Percentiles rank a stretch among this genome's conserved stretches.
Evolutionary conservation across 2,329 filamentous ascomycete species (phyloP).

Genomic region (Verticillium dahliae): DNA sequence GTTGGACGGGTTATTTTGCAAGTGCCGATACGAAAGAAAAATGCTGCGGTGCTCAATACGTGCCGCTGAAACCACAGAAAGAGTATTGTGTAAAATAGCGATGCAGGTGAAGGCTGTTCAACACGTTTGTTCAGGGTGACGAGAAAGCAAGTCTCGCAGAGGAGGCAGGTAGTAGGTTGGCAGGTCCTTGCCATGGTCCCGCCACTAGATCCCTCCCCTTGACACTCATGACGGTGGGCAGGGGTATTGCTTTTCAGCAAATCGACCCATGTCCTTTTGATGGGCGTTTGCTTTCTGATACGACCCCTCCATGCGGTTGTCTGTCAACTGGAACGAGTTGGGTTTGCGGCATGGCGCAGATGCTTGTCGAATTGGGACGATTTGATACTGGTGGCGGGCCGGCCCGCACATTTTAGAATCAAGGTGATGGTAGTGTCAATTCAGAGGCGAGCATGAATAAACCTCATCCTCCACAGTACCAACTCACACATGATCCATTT

Average conservation of each 20-base stretch:
- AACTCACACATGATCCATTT: not conserved
- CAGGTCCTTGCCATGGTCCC: not conserved
- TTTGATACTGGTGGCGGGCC: not conserved
- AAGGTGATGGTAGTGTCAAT: not conserved
- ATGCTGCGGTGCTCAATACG: too few relatives aligned
- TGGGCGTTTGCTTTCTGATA: not conserved
- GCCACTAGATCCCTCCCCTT: not conserved
- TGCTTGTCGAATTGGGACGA: not conserved
- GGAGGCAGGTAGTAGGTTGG: not conserved
- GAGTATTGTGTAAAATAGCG: too few relatives aligned
- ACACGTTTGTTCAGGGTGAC: too few relatives aligned
- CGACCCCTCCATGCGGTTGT: not conserved
- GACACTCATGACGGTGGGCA: not conserved
- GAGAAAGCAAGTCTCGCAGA: not conserved
- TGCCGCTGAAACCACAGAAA: too few relatives aligned
- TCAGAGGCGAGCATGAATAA: not conserved
- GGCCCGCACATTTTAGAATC: not conserved
- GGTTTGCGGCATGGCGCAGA: not conserved
- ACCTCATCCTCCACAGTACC: not conserved
- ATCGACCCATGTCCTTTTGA: not conserved
- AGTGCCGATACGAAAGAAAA: too few relatives aligned
- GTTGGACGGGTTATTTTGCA: too few relatives aligned
- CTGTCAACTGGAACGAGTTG: too few relatives aligned
- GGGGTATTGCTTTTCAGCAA: not conserved
- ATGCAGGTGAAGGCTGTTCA: too few relatives aligned